Evolutionary conservation across 2,329 filamentous ascomycete genomes (phyloP).

Genomic region (Nemania abortiva): DNA sequence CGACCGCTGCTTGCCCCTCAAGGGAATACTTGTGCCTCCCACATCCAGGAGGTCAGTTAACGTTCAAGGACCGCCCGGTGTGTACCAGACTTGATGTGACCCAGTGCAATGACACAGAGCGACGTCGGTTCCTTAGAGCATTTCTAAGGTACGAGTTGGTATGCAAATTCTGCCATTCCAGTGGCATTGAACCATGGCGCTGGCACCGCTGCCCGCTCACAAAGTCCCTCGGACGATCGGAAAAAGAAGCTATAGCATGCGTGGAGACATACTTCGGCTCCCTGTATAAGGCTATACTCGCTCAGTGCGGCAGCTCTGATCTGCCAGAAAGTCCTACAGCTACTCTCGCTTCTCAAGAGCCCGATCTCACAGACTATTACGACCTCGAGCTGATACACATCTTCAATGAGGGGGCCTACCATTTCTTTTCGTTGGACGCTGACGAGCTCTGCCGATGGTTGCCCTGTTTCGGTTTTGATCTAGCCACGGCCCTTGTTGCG

Average conservation of each 20-base stretch:
- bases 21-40: constrained; percentile 29
- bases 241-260: constrained; percentile 16
- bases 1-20: constrained; percentile 23
- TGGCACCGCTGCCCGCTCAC: not conserved
- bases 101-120: constrained; percentile 12
- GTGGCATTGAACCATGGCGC: not conserved
- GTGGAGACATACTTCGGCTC: constrained; percentile 13
- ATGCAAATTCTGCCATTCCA: constrained; percentile 10
- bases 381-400: not conserved
- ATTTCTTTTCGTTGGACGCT: constrained; percentile 1
- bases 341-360: not conserved
- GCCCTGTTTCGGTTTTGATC: constrained; percentile 13
- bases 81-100: constrained; percentile 7
- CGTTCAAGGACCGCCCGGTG: not conserved
- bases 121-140: constrained; percentile 11
- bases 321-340: constrained; percentile 8
- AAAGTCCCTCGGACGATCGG: not conserved
- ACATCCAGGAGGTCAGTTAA: constrained; percentile 10
- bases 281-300: constrained; percentile 12
- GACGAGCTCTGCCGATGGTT: constrained; percentile 20
- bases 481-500: not conserved
- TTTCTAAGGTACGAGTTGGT: constrained; percentile 19
- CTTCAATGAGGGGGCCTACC: not conserved
- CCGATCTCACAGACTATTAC: not conserved
- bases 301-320: constrained; percentile 9